Evolutionary conservation across 2,329 filamentous ascomycete genomes (phyloP).

Genomic region (Colletotrichum salicis): DNA sequence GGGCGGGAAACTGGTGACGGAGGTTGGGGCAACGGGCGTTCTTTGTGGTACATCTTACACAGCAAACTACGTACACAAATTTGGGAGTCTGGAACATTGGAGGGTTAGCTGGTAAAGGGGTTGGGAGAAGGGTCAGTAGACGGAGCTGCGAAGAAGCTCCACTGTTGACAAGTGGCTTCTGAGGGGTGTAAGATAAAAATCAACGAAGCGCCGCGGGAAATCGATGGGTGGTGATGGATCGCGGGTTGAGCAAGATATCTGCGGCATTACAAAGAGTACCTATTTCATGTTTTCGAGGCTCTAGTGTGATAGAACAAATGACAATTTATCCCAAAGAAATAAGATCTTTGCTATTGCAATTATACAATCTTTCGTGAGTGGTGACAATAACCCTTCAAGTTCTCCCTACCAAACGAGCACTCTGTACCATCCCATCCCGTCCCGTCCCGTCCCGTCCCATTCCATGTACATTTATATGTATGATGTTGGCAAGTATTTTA

Average conservation of each 20-base stretch:
- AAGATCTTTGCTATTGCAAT: neutral
- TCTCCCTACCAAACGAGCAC: neutral
- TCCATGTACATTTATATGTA: neutral
- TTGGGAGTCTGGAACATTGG: constrained; percentile 3
- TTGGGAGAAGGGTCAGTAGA: neutral
- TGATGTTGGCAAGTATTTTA: neutral
- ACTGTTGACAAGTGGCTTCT: neutral
- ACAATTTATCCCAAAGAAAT: neutral
- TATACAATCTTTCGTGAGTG: neutral
- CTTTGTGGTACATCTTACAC: constrained; percentile 25
- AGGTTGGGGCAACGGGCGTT: constrained; percentile 19
- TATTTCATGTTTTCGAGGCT: neutral
- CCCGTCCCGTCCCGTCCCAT: neutral
- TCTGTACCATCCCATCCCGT: neutral
- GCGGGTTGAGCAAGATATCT: neutral
- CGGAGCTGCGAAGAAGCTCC: neutral
- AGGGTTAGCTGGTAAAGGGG: neutral
- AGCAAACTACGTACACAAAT: constrained; percentile 7
- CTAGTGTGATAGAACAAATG: neutral
- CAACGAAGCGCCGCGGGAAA: neutral
- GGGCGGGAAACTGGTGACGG: neutral
- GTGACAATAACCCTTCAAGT: neutral
- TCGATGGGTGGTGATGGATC: neutral
- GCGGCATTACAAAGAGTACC: neutral
- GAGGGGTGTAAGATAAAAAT: constrained; percentile 13